phyloP scores from a whole-genome alignment of 352 stramenopile species.

The Elongisporangium prolatum region DNA sequence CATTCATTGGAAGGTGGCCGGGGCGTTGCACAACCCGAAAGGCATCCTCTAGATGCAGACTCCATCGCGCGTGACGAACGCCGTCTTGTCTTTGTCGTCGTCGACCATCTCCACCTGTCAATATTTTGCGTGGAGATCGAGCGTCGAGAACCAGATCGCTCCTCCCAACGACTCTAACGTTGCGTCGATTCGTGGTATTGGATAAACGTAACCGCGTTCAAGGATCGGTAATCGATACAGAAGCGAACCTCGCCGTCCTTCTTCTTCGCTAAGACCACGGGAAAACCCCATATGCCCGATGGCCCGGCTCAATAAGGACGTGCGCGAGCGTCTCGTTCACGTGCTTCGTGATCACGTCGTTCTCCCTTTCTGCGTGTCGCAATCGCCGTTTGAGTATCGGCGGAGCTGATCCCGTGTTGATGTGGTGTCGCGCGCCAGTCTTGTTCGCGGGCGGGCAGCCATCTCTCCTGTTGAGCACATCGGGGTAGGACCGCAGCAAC shows the following conservation, averaged over 20 bases:
- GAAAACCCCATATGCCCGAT: constrained; percentile 13
- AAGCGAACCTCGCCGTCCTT: constrained; percentile 19
- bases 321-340: constrained; percentile 8
- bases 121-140: constrained; percentile 13
- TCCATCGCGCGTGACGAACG: constrained; percentile 12
- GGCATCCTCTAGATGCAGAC: constrained; percentile 19
- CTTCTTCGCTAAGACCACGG: constrained; percentile 18
- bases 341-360: constrained; percentile 8
- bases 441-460: constrained; percentile 7
- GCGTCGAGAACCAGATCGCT: constrained; percentile 6
- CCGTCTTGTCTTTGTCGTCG: constrained; percentile 15
- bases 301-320: constrained; percentile 11
- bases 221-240: constrained; percentile 16
- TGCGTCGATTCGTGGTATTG: constrained; percentile 17
- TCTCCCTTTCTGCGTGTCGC: constrained; percentile 6
- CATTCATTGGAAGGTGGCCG: constrained; percentile 19
- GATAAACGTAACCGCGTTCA: constrained; percentile 20
- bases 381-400: constrained; percentile 10
- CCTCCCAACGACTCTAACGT: constrained; percentile 13
- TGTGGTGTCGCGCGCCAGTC: constrained; percentile 10
- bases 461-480: not conserved
- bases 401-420: constrained; percentile 9
- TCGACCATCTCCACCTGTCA: constrained; percentile 9
- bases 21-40: constrained; percentile 17
- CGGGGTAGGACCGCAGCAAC: constrained; percentile 7